Conservation (phyloP, 106 monocot genomes). For the Alisma plantagoaquatica region DNA sequence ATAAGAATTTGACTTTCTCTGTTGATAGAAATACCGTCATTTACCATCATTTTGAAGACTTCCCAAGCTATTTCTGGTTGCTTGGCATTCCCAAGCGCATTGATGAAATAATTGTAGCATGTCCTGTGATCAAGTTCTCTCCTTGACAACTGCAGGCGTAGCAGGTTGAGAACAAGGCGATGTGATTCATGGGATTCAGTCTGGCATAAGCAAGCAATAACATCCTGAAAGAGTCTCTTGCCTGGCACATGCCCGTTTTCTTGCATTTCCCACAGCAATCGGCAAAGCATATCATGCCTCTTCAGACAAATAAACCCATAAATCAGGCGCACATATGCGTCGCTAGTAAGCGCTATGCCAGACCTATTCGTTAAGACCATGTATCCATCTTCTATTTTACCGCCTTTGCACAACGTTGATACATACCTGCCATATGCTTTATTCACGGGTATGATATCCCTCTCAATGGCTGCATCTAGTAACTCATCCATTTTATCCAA, state of each 20-base stretch:
- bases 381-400: conserved; percentile 44
- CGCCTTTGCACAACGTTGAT: conserved; percentile 42
- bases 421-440: conserved; percentile 39
- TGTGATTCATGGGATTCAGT: conserved; percentile 25
- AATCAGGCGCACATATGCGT: conserved; percentile 45
- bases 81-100: conserved; percentile 50
- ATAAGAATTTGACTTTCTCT: conserved; percentile 40
- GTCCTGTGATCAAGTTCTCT: conserved; percentile 16
- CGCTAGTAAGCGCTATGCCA: conserved; percentile 10
- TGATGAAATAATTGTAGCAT: conserved; percentile 71
- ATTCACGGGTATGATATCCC: conserved; percentile 18
- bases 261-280: conserved; percentile 71
- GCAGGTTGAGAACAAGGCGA: conserved; percentile 39
- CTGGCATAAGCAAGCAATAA: conserved; percentile 60
- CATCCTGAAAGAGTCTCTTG: conserved; percentile 33
- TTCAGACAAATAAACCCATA: conserved; percentile 34
- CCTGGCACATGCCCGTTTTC: conserved; percentile 42
- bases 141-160: conserved; percentile 39
- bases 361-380: conserved; percentile 25
- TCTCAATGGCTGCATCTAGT: conserved; percentile 47
- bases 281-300: conserved; percentile 45
- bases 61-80: conserved; percentile 41
- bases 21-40: conserved; percentile 34
- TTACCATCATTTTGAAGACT: conserved; percentile 54
- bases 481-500: conserved; percentile 50